Evolutionary conservation across 495 filamentous ascomycete species (phyloP).

Genomic region (Penicillium psychrofluorescens): DNA sequence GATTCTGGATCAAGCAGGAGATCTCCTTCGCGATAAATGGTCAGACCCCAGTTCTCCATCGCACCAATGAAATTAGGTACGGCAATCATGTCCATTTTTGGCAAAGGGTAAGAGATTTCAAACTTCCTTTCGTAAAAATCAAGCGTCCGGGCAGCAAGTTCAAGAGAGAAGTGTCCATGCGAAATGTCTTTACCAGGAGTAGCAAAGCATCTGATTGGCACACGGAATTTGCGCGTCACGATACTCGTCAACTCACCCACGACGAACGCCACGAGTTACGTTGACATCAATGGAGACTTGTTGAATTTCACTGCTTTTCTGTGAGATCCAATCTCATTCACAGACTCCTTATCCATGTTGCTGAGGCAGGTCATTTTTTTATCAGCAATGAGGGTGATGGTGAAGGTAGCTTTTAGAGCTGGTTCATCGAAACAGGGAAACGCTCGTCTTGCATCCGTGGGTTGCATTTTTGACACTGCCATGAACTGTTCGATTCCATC

Average conservation of each 20-base stretch:
- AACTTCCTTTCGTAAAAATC: conserved; percentile 51
- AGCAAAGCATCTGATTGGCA: conserved; percentile 59
- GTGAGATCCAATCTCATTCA: conserved; percentile 48
- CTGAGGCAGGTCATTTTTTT: conserved; percentile 57
- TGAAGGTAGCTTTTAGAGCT: conserved; percentile 60
- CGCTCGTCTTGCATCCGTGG: conserved; percentile 56
- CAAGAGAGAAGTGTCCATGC: conserved; percentile 57
- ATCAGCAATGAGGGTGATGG: conserved; percentile 56
- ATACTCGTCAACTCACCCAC: conserved; percentile 59
- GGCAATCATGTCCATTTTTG: conserved; percentile 99
- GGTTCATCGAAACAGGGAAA: conserved; percentile 70
- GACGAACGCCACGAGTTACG: conserved; percentile 63
- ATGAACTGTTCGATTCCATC: conserved; percentile 52
- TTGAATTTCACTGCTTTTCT: conserved; percentile 62
- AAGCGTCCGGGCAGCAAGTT: conserved; percentile 51
- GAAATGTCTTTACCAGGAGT: conserved; percentile 59
- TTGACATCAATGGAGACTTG: conserved; percentile 61
- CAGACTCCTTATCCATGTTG: conserved; percentile 60
- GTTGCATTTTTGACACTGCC: conserved; percentile 61
- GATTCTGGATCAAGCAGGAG: conserved; percentile 87
- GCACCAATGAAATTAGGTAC: conserved; percentile 93
- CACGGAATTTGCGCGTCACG: conserved; percentile 57
- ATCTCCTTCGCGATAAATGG: conserved; percentile 91
- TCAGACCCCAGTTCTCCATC: conserved; percentile 99
- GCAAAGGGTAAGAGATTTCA: conserved; percentile 44